Percentiles rank a stretch among this genome's conserved stretches.
Conservation (phyloP, 2,329 filamentous ascomycete genomes). For the Aspergillus novofumigatus region DNA sequence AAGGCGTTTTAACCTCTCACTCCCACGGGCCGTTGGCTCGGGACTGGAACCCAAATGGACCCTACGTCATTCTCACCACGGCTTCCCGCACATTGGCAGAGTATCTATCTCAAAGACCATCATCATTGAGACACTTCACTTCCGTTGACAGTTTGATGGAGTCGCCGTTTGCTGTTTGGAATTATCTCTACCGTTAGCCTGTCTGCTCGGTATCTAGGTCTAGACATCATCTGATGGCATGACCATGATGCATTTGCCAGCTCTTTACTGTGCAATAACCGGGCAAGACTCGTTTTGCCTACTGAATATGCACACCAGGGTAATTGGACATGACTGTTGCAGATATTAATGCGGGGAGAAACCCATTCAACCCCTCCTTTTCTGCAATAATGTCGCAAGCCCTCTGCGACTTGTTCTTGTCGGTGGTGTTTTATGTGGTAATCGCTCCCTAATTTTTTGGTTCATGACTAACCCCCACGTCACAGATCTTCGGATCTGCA, state of each 20-base stretch:
- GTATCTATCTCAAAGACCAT: background rate
- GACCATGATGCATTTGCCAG: background rate
- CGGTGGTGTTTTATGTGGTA: background rate
- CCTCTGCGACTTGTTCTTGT: background rate
- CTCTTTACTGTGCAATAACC: background rate
- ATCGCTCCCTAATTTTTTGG: background rate
- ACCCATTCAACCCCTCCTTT: background rate
- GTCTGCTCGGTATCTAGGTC: background rate
- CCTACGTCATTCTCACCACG: slow-evolving; percentile 23
- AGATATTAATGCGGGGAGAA: background rate
- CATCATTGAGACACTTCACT: background rate
- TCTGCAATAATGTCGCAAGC: background rate
- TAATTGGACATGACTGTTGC: background rate
- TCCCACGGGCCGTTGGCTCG: slow-evolving; percentile 20
- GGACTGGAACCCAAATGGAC: slow-evolving; percentile 11
- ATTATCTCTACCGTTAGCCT: background rate
- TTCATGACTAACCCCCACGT: slow-evolving; percentile 18
- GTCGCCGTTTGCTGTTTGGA: background rate
- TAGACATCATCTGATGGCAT: background rate
- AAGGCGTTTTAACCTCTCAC: background rate
- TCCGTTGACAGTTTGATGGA: background rate
- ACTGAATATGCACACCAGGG: background rate
- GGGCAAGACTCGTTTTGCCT: background rate
- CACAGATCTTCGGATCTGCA: slow-evolving; percentile 26
- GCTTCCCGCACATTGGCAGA: slow-evolving; percentile 7